Evolutionary conservation across 2,329 filamentous ascomycete genomes (phyloP), one percentile per base, ranked within the genome.

Genomic region (Aureobasidium namibiae): DNA sequence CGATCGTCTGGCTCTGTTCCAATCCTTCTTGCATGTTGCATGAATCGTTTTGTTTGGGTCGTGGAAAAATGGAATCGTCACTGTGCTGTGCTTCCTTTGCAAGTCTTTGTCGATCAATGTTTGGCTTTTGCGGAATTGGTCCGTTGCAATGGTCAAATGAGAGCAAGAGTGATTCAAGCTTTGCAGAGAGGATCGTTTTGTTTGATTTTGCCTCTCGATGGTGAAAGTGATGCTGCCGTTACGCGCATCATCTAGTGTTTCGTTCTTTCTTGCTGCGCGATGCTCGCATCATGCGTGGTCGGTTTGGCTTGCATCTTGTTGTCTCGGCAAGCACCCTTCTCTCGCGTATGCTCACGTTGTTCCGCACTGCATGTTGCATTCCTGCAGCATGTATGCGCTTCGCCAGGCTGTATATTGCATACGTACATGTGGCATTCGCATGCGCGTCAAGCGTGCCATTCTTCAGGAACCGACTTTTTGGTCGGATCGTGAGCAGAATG

Each of bases 181-280:
- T n/a, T n/a, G n/a, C n/a, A n/a, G n/a, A n/a, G n/a, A n/a, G n/a
- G n/a, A n/a, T n/a, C n/a, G 21, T 41, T 9, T 11, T 45, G 26
- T 26, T n/a, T 14, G 26, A n/a, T 46, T 46, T 21, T 21, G 44
- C 44, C n/a, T 48, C 44, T 36, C 38, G 16, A 6, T 21, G 38
- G 13, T 41, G 38, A 26, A 13, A 2, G 21, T 21, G n/a, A 44
- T 44, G 7, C 23, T 46, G 16, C 44, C 48, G 23, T 52, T 26
- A 52, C 39, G 48, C 14, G 26, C 23, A 52, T 52, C 48, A 52
- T 52, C 48, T 52, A 33, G 48, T 52, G 31, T 49, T 49, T 49
- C 26, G 42, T 45, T 26, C 8, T 5, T 29, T 29, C 31, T n/a
- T n/a, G n/a, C n/a, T n/a, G n/a, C n/a, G n/a, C n/a, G n/a, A n/a